Evolutionary conservation across 2,329 filamentous ascomycete genomes (phyloP), one percentile per base, ranked within the genome.

Genomic region (Pseudogymnoascus sp.): DNA sequence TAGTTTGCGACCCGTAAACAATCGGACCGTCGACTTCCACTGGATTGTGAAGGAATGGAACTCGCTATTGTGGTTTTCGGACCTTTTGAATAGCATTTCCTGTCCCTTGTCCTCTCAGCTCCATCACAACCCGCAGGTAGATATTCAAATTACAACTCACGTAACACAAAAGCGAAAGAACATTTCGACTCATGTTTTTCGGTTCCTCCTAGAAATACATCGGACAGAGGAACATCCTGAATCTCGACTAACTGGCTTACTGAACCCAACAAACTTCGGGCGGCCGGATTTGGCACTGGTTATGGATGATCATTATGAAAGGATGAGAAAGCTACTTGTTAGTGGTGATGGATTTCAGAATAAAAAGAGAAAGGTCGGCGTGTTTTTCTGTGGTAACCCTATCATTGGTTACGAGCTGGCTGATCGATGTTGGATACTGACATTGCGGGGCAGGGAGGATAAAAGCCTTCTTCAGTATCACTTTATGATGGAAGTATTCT

Each of bases 41-140:
- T 85, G 82, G 82, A 82, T 81, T 65, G 81, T 84, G 0, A 79
- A 81, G 21, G 81, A 84, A 55, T 76, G 77, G 62, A 83, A 83
- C 69, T 76, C 81, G 59, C 75, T 85, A 0, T 74, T 80, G 2
- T 84, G 82, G 82, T 80, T 85, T 60, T 82, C 81, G 0, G 78
- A 82, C 65, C 76, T 84, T 0, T 75, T 84, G 4, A 84, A 84
- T 66, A 71, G 74, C 10, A 77, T 80, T 2, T 35, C 8, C 33
- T 35, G 33, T 35, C 75, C 73, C 1, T 67, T 67, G n/a, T 73
- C 72, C 4, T 75, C 78, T 61, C 66, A 70, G 1, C 74, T 73
- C 68, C 73, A 76, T 6, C 72, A 78, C 18, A 71, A 74, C 13
- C 71, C 72, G 0, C 73, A 76, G 52, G 76, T 85, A 45, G 80